Base-by-base conservation (phyloP, 371 early-diverging fungal species). In the Gilbertella persicaria region DNA sequence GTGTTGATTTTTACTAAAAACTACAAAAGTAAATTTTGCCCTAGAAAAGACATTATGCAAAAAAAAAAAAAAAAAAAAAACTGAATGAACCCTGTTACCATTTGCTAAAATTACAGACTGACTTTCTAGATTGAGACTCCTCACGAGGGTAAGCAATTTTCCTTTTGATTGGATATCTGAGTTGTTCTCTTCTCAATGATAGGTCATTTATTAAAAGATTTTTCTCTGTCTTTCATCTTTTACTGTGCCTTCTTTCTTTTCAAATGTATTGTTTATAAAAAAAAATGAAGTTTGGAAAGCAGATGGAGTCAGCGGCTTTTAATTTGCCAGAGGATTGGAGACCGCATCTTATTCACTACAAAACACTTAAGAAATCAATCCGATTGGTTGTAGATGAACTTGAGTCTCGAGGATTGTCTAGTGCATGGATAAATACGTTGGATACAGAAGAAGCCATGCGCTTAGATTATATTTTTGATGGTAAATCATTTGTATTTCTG, bases 261-360 rank as follows among this genome's bases (percentile, higher is more conserved):
- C 33, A 33, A 33, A 33, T 33, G 33, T 2, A 33, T 33, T 33
- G 13, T 29, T 26, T 35, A 33, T n/a, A n/a, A n/a, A n/a, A n/a
- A n/a, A n/a, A 45, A 65, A 62, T 0, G 51, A 64, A 13, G 54
- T 39, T 86, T 51, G 84, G 74, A 45, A 84, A 86, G 53, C 69
- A 72, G 16, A 78, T 87, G 30, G 81, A 84, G 42, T 70, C 71
- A 14, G 75, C 67, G 49, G 77, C 82, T 16, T 71, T 73, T 52
- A 54, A 78, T 24, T 71, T 87, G 49, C 87, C 87, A 6, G 71
- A 68, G 30, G 76, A 79, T 35, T 87, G 87, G 85, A 80, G 81
- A 43, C 86, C 80, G 4, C 77, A 86, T 57, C 57, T 86, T 28
- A 79, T 87, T 43, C 78, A 80, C 30, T 87, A 87, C 71, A 86